Conservation (phyloP, 1,139 yeast genomes). For the Groenewaldozyma auringiensis region DNA sequence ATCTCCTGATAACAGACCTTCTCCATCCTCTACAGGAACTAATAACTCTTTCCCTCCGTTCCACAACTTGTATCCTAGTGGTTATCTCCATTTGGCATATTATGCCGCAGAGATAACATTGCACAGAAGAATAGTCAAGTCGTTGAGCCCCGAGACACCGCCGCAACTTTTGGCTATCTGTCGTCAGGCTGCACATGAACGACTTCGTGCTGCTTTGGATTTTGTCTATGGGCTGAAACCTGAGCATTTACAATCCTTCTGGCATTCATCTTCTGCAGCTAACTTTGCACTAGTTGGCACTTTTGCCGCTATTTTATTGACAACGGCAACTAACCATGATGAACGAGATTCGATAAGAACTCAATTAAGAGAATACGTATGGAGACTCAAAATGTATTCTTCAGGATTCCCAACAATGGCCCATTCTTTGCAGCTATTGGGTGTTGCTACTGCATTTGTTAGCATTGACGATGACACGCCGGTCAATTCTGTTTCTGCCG, state of each 20-base stretch:
- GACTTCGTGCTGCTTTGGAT: slow-evolving; percentile 73
- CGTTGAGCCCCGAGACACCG: slow-evolving; percentile 45
- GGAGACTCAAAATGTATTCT: slow-evolving; percentile 65
- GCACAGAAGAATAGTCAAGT: slow-evolving; percentile 69
- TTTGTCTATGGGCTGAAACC: slow-evolving; percentile 68
- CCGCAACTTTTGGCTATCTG: slow-evolving; percentile 62
- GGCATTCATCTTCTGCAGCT: slow-evolving; percentile 77
- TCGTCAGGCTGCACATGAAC: slow-evolving; percentile 73
- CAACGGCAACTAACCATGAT: slow-evolving; percentile 34
- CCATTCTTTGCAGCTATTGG: slow-evolving; percentile 59
- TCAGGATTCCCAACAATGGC: slow-evolving; percentile 70
- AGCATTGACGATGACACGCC: slow-evolving; percentile 7
- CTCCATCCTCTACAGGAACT: not conserved
- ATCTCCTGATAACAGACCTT: slow-evolving; percentile 7
- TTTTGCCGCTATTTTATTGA: slow-evolving; percentile 66
- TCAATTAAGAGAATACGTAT: slow-evolving; percentile 64
- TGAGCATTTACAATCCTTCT: slow-evolving; percentile 77
- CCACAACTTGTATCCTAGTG: slow-evolving; percentile 42
- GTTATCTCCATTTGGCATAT: slow-evolving; percentile 73
- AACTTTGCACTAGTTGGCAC: slow-evolving; percentile 78
- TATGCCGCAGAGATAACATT: slow-evolving; percentile 81
- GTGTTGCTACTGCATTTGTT: slow-evolving; percentile 29
- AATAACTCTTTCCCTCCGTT: not conserved
- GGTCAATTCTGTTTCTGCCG: too few species aligned
- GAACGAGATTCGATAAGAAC: slow-evolving; percentile 60